A percentile compares a stretch with the other conserved stretches of the same genome.
These are phyloP conservation scores for Apiospora phragmitis DNA, from an alignment of 2,329 filamentous ascomycete genomes.

Conservation along the genomic window DNA sequence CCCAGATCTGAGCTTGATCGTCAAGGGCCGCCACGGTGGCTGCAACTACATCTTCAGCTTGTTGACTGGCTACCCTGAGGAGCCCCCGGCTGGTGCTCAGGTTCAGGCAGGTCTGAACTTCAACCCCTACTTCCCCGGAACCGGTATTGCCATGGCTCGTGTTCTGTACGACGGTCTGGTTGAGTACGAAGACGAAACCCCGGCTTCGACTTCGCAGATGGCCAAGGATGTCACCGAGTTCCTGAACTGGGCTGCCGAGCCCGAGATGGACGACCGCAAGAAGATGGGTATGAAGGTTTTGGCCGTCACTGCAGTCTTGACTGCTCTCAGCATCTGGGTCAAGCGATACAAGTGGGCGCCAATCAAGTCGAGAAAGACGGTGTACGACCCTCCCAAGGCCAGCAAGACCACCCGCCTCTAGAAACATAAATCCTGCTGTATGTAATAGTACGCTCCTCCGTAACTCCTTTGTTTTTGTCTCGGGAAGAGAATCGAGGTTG, in stretches of 20 bases:
- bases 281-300: conserved; percentile 99
- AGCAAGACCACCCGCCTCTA: conserved; percentile 49
- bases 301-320: conserved; percentile 74
- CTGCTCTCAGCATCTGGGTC: conserved; percentile 90
- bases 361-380: conserved; percentile 92
- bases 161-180: conserved; percentile 96
- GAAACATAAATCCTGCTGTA: conserved; percentile 23
- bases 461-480: conserved; percentile 32
- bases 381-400: conserved; percentile 75
- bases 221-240: conserved; percentile 99
- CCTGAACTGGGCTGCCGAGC: conserved; percentile 98
- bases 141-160: conserved; percentile 98
- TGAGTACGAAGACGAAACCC: conserved; percentile 96
- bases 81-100: conserved; percentile 84
- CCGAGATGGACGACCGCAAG: conserved; percentile 99
- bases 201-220: conserved; percentile 96
- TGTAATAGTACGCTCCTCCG: conserved; percentile 31
- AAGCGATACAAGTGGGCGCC: conserved; percentile 99
- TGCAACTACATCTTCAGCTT: conserved; percentile 98
- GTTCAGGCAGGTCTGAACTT: conserved; percentile 95
- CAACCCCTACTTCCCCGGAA: conserved; percentile 99
- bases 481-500: conserved; percentile 26
- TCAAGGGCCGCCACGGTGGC: conserved; percentile 96
- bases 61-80: conserved; percentile 95
- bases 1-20: conserved; percentile 94